These are phyloP conservation scores for Microbotryomycetes sp. DNA, from an alignment of 1,284 basidiomycete genomes.

Conservation along the genomic window DNA sequence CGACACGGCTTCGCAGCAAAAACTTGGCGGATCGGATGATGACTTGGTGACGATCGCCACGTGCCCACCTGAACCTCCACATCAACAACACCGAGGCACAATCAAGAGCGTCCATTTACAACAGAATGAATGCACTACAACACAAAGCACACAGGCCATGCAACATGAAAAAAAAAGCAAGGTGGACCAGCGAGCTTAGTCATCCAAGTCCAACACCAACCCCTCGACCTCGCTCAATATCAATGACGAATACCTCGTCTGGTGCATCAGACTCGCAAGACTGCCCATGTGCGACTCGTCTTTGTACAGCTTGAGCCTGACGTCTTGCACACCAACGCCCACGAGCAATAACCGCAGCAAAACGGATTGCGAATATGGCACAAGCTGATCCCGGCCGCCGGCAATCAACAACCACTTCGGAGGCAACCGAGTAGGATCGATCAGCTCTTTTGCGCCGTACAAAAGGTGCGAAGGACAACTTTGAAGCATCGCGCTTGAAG, in stretches of 20 bases:
- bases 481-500: conserved; percentile 4
- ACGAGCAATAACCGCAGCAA: conserved; percentile 38
- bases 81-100: too few species aligned
- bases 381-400: conserved; percentile 37
- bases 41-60: too few species aligned
- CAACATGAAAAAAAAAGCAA: too few species aligned
- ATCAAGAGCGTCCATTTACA: too few species aligned
- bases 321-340: conserved; percentile 37
- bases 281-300: conserved; percentile 23
- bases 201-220: neutral
- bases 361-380: conserved; percentile 39
- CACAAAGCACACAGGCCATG: too few species aligned
- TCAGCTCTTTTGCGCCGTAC: conserved; percentile 37
- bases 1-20: too few species aligned
- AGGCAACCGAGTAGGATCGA: conserved; percentile 37
- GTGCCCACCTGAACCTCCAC: too few species aligned
- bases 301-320: conserved; percentile 38
- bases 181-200: too few species aligned
- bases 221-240: conserved; percentile 13
- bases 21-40: too few species aligned
- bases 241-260: conserved; percentile 16
- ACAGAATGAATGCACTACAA: too few species aligned
- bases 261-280: conserved; percentile 21
- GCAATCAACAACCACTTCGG: conserved; percentile 39
- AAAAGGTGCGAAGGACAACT: conserved; percentile 39